A percentile compares a stretch with the other conserved stretches of the same genome.
Conservation (phyloP, 305 asterid genomes). For the Plantago coronopus region DNA sequence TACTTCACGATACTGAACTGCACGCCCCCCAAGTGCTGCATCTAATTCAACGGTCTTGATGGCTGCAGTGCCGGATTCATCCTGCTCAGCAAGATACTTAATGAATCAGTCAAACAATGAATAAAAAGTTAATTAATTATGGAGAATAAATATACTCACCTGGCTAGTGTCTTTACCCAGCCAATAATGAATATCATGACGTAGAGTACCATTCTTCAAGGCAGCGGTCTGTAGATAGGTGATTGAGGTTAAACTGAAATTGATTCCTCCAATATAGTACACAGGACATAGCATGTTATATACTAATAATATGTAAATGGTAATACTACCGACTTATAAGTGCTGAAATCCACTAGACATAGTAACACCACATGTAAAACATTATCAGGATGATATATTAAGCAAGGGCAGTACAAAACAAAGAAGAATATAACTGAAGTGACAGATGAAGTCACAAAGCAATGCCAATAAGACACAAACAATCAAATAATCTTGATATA, state of each 20-base stretch:
- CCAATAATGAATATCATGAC: slow-evolving; percentile 90
- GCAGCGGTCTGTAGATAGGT: slow-evolving; percentile 60
- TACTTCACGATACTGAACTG: slow-evolving; percentile 84
- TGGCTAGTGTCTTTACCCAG: slow-evolving; percentile 73
- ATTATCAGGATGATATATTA: too few relatives aligned
- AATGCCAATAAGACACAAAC: too few relatives aligned
- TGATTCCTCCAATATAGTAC: slow-evolving; percentile 19
- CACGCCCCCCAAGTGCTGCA: slow-evolving; percentile 76
- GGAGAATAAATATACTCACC: slow-evolving; percentile 31
- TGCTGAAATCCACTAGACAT: too few relatives aligned
- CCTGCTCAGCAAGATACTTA: slow-evolving; percentile 30
- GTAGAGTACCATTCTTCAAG: slow-evolving; percentile 61
- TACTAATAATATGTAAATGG: neutral
- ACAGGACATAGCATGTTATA: slow-evolving; percentile 10
- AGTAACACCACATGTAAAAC: too few relatives aligned
- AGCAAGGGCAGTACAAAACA: too few relatives aligned
- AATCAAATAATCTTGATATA: too few relatives aligned
- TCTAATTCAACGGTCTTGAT: slow-evolving; percentile 77
- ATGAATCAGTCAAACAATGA: slow-evolving; percentile 21
- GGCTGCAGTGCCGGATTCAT: slow-evolving; percentile 59
- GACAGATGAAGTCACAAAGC: too few relatives aligned
- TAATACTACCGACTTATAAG: too few relatives aligned
- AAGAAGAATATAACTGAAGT: too few relatives aligned
- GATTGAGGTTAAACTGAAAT: slow-evolving; percentile 24
- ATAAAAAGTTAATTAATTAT: neutral